Evolutionary conservation across 345 rosid species (phyloP), one percentile per base, ranked within the genome.

Genomic region (Anacardium occidentale): DNA sequence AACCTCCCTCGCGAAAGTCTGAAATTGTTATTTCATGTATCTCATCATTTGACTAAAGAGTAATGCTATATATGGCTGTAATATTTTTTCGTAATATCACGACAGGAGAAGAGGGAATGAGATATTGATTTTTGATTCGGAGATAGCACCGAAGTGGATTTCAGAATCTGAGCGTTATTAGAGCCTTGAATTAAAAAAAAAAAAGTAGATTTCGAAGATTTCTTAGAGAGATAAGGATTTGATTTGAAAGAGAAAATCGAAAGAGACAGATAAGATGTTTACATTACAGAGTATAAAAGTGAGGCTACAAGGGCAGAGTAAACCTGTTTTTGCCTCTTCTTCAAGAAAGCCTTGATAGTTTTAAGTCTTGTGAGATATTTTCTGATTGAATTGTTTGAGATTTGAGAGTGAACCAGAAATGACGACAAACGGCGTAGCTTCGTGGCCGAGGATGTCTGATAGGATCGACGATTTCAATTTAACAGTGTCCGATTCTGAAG

Each of bases 171-270:
- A 62, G 75, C 68, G 63, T 76, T 71, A 64, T 55, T 53, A 58
- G 68, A 58, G 70, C 61, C 63, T 72, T 10, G 60, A 54, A 62
- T 65, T 55, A 29, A 29, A 29, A 29, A 29, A 25, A 67, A 74
- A 51, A 59, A 77, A 75, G 74, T 55, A 74, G 85, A 79, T 81
- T 73, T 62, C 56, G 63, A 37, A 78, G 83, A 82, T 77, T 80
- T 85, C 57, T 24, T 73, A 71, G 83, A 72, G 80, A 76, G 78
- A 82, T 83, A 84, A 87, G 85, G 85, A 86, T 89, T 90, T 93
- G 82, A 78, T 81, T 82, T 75, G 76, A 77, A 79, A 80, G 76
- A n/a, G 76, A 67, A 73, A 60, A 42, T n/a, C 29, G 62, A 63
- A 29, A 73, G 47, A 17, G 78, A 82, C 78, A 70, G 71, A 20